Percentiles rank a stretch among this genome's conserved stretches.
Conservation (phyloP, 768 basidiomycete genomes). For the Macrolepiota albuminosa region DNA sequence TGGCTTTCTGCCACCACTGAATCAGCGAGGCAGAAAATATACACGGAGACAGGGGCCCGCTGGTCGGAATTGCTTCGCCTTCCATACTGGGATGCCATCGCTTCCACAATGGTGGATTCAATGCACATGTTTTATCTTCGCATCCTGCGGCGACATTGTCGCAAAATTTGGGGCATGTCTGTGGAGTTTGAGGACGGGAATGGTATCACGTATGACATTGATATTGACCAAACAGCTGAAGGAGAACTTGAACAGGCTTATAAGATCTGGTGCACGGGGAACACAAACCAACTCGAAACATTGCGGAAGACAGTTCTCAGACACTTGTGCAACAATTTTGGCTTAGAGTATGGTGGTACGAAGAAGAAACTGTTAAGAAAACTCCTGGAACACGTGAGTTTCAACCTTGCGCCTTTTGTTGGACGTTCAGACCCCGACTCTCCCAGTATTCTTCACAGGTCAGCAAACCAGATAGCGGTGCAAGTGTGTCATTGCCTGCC, state of each 20-base stretch:
- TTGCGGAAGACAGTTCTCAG: neutral
- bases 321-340: neutral
- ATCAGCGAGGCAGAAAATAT: constrained; percentile 11
- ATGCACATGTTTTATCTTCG: no score
- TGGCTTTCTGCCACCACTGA: constrained; percentile 19
- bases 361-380: neutral
- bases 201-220: neutral
- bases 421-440: neutral
- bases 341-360: neutral
- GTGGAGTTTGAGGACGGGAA: neutral
- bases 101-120: constrained; percentile 1
- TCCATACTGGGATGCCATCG: constrained; percentile 26
- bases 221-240: neutral
- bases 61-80: constrained; percentile 26
- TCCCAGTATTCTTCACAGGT: neutral
- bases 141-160: neutral
- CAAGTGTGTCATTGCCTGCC: neutral
- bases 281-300: neutral
- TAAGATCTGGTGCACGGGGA: neutral
- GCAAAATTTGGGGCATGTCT: neutral
- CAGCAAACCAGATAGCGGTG: neutral
- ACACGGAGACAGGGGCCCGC: constrained; percentile 19
- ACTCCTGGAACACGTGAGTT: neutral
- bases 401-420: neutral
- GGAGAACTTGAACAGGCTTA: neutral